Percentiles rank a stretch among this genome's conserved stretches.
phyloP scores from a whole-genome alignment of 805 yeast genomes.

The Barnettozyma sp. region DNA sequence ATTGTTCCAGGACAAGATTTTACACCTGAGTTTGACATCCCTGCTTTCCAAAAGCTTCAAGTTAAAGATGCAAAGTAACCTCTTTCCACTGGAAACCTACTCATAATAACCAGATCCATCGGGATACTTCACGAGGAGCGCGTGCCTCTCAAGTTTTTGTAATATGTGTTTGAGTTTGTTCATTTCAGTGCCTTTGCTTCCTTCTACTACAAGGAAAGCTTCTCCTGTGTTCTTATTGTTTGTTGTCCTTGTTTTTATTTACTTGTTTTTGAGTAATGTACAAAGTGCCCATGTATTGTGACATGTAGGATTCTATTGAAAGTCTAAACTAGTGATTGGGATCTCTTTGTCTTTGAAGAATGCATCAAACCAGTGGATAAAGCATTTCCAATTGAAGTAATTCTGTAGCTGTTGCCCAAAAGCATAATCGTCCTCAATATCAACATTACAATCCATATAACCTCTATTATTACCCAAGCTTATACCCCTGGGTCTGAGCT shows the following conservation, averaged over 20 bases:
- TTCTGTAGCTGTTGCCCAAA: conserved; percentile 10
- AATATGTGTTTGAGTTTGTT: too few species aligned
- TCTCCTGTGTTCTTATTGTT: too few species aligned
- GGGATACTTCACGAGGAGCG: too few species aligned
- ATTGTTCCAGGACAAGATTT: conserved; percentile 76
- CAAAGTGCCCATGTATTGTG: too few species aligned
- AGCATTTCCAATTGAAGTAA: conserved; percentile 19
- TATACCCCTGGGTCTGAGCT: conserved; percentile 13
- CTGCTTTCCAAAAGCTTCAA: conserved; percentile 52
- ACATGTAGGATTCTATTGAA: conserved; percentile 1
- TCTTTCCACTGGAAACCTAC: too few species aligned
- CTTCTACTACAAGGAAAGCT: too few species aligned
- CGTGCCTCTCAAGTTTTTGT: too few species aligned
- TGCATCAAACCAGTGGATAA: conserved; percentile 19
- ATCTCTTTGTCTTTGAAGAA: conserved; percentile 16
- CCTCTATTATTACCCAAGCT: conserved; percentile 13
- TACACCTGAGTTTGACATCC: conserved; percentile 56
- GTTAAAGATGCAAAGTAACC: too few species aligned
- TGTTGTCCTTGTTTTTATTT: too few species aligned
- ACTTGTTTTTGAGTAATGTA: too few species aligned
- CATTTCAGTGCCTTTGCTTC: too few species aligned
- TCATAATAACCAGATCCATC: too few species aligned
- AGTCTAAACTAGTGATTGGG: conserved; percentile 4
- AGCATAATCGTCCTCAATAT: conserved; percentile 11
- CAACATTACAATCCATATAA: conserved; percentile 10